A percentile compares a stretch with the other conserved stretches of the same genome.
Evolutionary conservation across 2,329 filamentous ascomycete genomes (phyloP).

Genomic region (Penicillium sumatraense): DNA sequence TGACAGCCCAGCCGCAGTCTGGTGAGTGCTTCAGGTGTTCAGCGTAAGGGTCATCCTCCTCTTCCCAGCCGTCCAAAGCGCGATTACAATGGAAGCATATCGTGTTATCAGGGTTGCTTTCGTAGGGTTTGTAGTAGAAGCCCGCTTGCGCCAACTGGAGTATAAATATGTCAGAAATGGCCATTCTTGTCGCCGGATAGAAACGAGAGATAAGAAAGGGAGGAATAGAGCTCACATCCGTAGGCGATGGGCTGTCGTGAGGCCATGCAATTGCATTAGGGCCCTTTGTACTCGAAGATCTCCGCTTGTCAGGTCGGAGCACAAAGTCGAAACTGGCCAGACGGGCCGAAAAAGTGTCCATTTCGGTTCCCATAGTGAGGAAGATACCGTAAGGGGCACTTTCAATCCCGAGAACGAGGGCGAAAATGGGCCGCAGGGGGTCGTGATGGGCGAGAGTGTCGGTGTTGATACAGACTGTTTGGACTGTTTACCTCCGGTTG

Average conservation of each 20-base stretch:
- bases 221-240: conserved; percentile 59
- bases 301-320: conserved; percentile 67
- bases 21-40: conserved; percentile 86
- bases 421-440: conserved; percentile 4
- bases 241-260: conserved; percentile 68
- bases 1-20: conserved; percentile 85
- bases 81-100: conserved; percentile 86
- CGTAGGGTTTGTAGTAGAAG: conserved; percentile 82
- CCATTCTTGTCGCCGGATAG: no score
- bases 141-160: conserved; percentile 82
- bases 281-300: conserved; percentile 67
- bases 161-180: conserved; percentile 2
- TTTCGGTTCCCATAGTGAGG: conserved; percentile 40
- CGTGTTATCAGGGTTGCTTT: conserved; percentile 81
- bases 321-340: conserved; percentile 76
- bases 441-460: conserved; percentile 9
- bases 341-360: conserved; percentile 73
- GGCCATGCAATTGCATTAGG: conserved; percentile 73
- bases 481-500: conserved; percentile 27
- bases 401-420: not conserved
- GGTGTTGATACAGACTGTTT: conserved; percentile 23
- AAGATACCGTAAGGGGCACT: not conserved
- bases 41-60: conserved; percentile 76
- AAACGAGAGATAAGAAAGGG: conserved; percentile 10
- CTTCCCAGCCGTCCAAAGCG: conserved; percentile 89